Percentiles rank a stretch among this genome's conserved stretches.
phyloP scores from a whole-genome alignment of 768 basidiomycete species.

The Dendrothele bispora region DNA sequence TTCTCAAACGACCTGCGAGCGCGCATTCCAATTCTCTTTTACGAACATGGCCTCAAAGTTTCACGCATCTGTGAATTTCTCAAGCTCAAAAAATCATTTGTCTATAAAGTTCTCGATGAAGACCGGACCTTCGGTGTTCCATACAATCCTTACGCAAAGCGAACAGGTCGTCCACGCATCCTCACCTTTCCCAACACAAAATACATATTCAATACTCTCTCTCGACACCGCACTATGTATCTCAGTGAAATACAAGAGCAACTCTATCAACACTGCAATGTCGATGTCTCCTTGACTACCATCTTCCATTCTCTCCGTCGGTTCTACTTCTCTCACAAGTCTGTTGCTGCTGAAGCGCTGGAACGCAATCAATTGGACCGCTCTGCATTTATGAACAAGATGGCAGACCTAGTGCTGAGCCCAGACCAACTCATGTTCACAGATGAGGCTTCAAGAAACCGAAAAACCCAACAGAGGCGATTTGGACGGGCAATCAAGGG shows the following conservation, averaged over 20 bases:
- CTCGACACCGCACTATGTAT: conserved; percentile 17
- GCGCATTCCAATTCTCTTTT: background rate
- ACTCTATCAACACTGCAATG: conserved; percentile 15
- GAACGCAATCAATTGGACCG: conserved; percentile 29
- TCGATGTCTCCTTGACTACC: conserved; percentile 30
- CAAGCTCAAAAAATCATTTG: background rate
- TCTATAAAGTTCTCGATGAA: background rate
- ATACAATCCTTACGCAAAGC: background rate
- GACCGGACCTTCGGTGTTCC: no score
- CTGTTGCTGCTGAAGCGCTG: conserved; percentile 17
- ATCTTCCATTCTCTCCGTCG: conserved; percentile 20
- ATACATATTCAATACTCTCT: background rate
- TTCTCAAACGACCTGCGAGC: conserved; percentile 53
- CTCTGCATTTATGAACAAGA: conserved; percentile 18
- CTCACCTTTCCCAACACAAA: background rate
- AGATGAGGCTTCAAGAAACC: conserved; percentile 29
- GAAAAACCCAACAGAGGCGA: conserved; percentile 19
- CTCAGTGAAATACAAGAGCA: conserved; percentile 31
- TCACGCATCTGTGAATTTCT: background rate
- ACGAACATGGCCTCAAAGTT: background rate
- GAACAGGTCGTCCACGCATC: background rate
- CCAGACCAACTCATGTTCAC: conserved; percentile 24
- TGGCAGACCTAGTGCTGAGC: conserved; percentile 16
- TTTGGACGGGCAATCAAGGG: conserved; percentile 22
- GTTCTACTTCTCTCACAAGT: conserved; percentile 23